phyloP scores from a whole-genome alignment of 495 filamentous ascomycete genomes.

The Parachaetomium inaequale region DNA sequence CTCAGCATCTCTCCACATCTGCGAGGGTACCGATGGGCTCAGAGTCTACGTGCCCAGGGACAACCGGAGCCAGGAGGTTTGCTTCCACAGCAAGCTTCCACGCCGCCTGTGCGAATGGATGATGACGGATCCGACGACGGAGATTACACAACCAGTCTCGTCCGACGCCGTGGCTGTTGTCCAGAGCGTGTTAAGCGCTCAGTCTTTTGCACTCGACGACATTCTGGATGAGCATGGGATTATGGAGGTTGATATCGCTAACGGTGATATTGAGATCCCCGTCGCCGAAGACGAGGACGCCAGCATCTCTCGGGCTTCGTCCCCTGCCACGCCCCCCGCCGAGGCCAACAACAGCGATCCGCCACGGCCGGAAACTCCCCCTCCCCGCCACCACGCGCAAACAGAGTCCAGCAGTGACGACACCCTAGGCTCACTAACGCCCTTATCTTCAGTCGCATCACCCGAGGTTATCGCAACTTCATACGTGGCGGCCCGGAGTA shows the following conservation, averaged over 20 bases:
- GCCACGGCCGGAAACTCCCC: background rate
- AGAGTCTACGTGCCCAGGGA: background rate
- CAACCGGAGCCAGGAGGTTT: background rate
- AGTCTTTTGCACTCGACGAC: background rate
- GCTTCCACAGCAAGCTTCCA: background rate
- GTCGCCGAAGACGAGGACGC: background rate
- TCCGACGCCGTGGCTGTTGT: background rate
- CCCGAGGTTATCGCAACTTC: background rate
- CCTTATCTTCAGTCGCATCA: background rate
- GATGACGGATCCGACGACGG: background rate
- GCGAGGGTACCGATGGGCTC: background rate
- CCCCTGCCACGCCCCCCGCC: background rate
- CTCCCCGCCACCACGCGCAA: background rate
- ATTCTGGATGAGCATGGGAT: background rate
- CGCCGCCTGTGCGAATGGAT: conserved; percentile 1
- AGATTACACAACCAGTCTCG: background rate
- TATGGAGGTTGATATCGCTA: background rate
- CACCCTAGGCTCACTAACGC: background rate
- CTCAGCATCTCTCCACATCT: background rate
- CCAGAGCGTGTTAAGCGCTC: background rate
- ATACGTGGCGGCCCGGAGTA: background rate
- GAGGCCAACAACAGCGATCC: background rate
- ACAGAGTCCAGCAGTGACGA: background rate
- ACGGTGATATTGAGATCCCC: background rate
- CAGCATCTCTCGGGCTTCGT: background rate